These are phyloP conservation scores for Paramecium tetraurelia DNA, from an alignment of 73 alveolate species.

Conservation along the genomic window DNA sequence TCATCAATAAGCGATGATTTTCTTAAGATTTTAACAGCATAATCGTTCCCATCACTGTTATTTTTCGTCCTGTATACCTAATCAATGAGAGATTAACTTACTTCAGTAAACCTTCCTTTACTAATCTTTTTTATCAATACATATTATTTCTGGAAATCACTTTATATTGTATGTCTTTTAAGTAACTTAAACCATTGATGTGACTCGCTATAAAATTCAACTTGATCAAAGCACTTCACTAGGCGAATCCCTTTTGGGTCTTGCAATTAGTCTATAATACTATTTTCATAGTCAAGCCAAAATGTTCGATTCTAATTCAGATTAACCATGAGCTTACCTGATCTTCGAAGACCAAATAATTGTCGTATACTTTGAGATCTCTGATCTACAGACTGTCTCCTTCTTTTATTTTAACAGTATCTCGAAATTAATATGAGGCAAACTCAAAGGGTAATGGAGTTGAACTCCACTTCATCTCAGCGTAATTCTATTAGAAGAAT, in stretches of 20 bases:
- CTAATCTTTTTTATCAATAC: background rate
- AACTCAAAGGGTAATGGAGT: conserved; percentile 4
- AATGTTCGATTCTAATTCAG: background rate
- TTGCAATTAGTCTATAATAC: background rate
- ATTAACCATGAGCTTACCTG: background rate
- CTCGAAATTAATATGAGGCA: background rate
- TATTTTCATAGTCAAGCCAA: conserved; percentile 13
- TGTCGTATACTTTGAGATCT: background rate
- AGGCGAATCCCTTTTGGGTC: background rate
- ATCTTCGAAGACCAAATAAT: background rate
- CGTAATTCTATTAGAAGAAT: background rate
- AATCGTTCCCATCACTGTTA: background rate
- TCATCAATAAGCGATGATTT: background rate
- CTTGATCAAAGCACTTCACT: background rate
- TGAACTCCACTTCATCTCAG: background rate
- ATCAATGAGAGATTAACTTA: background rate
- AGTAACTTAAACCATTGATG: background rate
- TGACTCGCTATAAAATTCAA: background rate
- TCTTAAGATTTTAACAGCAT: background rate
- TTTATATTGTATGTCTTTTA: conserved; percentile 15
- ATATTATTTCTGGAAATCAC: background rate
- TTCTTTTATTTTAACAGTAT: background rate
- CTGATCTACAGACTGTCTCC: background rate
- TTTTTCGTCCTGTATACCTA: background rate
- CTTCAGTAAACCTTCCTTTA: conserved; percentile 37